These are phyloP conservation scores for Begonia fuchsioides DNA, from an alignment of 306 rosid genomes.

Conservation along the genomic window DNA sequence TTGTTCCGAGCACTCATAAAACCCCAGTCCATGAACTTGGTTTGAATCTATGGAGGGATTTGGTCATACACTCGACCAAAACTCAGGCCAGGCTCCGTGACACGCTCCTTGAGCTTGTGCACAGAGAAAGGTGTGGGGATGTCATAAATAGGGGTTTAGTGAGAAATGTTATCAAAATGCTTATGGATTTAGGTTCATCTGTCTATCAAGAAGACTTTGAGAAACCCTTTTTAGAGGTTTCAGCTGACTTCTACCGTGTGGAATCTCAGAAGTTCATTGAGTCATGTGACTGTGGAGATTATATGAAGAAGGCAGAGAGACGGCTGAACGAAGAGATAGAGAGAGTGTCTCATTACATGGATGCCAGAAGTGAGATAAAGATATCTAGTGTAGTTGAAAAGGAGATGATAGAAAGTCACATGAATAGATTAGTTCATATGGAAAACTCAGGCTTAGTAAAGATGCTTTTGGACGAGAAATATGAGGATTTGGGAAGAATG, in stretches of 20 bases:
- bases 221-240: slow-evolving; percentile 49
- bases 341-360: slow-evolving; percentile 83
- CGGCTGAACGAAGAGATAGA: slow-evolving; percentile 77
- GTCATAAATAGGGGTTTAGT: slow-evolving; percentile 63
- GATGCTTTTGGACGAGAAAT: slow-evolving; percentile 69
- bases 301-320: slow-evolving; percentile 64
- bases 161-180: slow-evolving; percentile 59
- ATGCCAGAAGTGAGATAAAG: slow-evolving; percentile 49
- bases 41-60: slow-evolving; percentile 72
- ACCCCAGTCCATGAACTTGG: slow-evolving; percentile 74
- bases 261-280: slow-evolving; percentile 72
- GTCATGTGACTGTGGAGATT: slow-evolving; percentile 67
- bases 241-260: slow-evolving; percentile 54
- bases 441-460: slow-evolving; percentile 68
- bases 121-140: slow-evolving; percentile 51
- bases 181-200: slow-evolving; percentile 63
- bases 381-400: slow-evolving; percentile 61
- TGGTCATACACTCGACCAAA: slow-evolving; percentile 42
- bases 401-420: slow-evolving; percentile 78
- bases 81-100: slow-evolving; percentile 46
- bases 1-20: slow-evolving; percentile 39
- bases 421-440: slow-evolving; percentile 68
- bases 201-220: slow-evolving; percentile 67
- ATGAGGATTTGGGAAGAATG: slow-evolving; percentile 70
- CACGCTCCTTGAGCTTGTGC: slow-evolving; percentile 57